These are phyloP conservation scores for Zygotorulaspora florentina DNA, from an alignment of 805 yeast species.

Conservation along the genomic window DNA sequence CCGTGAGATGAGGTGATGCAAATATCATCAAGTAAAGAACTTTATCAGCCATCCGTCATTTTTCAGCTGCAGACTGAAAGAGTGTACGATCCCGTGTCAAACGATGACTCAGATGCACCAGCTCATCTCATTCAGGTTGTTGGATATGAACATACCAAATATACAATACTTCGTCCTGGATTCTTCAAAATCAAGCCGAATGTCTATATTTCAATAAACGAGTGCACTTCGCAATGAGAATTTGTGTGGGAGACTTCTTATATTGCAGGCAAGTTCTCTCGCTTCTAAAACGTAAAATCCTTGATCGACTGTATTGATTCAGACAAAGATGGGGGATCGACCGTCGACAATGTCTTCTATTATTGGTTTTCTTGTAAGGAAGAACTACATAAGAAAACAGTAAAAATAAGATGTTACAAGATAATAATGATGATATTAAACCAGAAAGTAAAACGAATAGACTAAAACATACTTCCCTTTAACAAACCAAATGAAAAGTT, in stretches of 20 bases:
- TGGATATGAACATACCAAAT: no score
- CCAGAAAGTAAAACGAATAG: conserved; percentile 18
- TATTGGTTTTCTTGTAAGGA: conserved; percentile 6
- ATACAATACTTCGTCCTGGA: no score
- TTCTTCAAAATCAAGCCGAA: no score
- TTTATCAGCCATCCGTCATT: no score
- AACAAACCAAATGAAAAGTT: not conserved
- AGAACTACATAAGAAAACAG: conserved; percentile 1
- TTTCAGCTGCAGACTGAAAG: no score
- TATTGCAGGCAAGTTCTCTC: not conserved
- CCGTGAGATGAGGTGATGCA: not conserved
- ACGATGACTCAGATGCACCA: no score
- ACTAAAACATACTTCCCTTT: conserved; percentile 13
- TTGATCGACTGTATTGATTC: not conserved
- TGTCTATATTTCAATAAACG: no score
- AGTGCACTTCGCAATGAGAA: no score
- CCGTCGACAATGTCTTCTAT: conserved; percentile 9
- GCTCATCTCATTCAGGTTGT: no score
- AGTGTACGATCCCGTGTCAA: no score
- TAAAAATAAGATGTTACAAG: not conserved
- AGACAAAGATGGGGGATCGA: no score
- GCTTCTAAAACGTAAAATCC: not conserved
- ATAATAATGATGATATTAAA: conserved; percentile 7
- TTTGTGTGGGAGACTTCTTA: no score
- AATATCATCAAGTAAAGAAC: not conserved